Evolutionary conservation across 1,139 yeast species (phyloP).

Genomic region (Diutina scorzettiae): DNA sequence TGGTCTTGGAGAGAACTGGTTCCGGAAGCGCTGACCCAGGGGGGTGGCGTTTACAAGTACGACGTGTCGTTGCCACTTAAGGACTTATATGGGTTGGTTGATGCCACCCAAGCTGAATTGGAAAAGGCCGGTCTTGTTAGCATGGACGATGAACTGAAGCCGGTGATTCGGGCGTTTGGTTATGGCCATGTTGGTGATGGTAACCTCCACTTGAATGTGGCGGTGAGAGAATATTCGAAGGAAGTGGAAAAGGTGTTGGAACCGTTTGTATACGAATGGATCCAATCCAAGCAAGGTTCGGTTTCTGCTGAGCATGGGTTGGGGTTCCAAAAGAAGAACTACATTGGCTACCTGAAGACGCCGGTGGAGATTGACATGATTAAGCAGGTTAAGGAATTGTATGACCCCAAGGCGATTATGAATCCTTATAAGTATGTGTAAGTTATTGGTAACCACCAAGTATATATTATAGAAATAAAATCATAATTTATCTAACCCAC

Average conservation of each 20-base stretch:
- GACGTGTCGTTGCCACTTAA: slow-evolving; percentile 84
- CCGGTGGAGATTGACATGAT: slow-evolving; percentile 58
- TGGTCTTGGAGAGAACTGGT: slow-evolving; percentile 96
- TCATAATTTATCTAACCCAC: too few relatives aligned
- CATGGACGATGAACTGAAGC: slow-evolving; percentile 49
- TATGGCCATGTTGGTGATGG: slow-evolving; percentile 98
- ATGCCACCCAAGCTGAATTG: slow-evolving; percentile 53
- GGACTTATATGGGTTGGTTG: slow-evolving; percentile 70
- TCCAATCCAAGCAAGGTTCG: slow-evolving; percentile 62
- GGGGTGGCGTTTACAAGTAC: slow-evolving; percentile 93
- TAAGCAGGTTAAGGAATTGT: slow-evolving; percentile 63
- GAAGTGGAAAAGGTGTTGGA: slow-evolving; percentile 69
- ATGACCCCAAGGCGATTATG: slow-evolving; percentile 82
- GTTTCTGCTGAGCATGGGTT: slow-evolving; percentile 96
- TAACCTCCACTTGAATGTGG: slow-evolving; percentile 81
- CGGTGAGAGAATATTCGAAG: slow-evolving; percentile 74
- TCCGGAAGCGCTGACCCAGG: slow-evolving; percentile 76
- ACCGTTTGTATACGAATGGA: slow-evolving; percentile 92
- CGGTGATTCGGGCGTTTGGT: slow-evolving; percentile 82
- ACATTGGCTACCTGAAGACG: slow-evolving; percentile 72
- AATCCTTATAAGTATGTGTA: slow-evolving; percentile 84
- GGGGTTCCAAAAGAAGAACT: slow-evolving; percentile 91
- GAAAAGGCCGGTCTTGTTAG: slow-evolving; percentile 48
- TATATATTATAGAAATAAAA: too few relatives aligned
- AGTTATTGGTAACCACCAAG: slow-evolving; percentile 4